These are phyloP conservation scores for Cardamine resedifolia DNA, from an alignment of 345 rosid genomes.

Conservation along the genomic window DNA sequence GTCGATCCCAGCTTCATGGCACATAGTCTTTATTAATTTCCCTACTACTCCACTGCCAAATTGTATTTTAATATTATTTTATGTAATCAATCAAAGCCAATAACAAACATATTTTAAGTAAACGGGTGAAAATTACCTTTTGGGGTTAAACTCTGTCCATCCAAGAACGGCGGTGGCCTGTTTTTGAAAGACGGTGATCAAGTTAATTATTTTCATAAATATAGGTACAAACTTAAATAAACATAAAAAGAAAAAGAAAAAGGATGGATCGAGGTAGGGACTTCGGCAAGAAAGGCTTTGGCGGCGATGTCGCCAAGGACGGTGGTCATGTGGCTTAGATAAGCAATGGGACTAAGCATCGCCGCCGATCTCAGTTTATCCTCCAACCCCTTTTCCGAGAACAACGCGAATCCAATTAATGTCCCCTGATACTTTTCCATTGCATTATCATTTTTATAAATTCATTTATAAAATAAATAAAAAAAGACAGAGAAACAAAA, in stretches of 20 bases:
- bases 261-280: constrained; percentile 9
- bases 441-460: neutral
- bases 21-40: constrained; percentile 48
- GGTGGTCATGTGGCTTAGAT: constrained; percentile 86
- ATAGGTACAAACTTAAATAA: neutral
- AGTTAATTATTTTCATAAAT: constrained; percentile 10
- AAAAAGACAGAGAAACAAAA: neutral
- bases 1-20: constrained; percentile 61
- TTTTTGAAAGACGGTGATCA: neutral
- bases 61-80: no score
- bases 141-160: constrained; percentile 78
- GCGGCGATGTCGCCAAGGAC: constrained; percentile 64
- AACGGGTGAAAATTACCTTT: constrained; percentile 45
- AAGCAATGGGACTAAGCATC: constrained; percentile 83
- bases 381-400: constrained; percentile 65
- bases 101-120: neutral
- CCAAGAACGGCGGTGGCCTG: constrained; percentile 61
- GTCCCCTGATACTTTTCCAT: constrained; percentile 62
- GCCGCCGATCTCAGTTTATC: constrained; percentile 71
- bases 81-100: neutral
- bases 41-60: constrained; percentile 53
- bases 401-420: constrained; percentile 68
- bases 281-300: constrained; percentile 78
- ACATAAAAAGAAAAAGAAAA: neutral
- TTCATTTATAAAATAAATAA: neutral